Base-by-base conservation (phyloP, 495 filamentous ascomycete species). In the Tuber microsphaerosporum region DNA sequence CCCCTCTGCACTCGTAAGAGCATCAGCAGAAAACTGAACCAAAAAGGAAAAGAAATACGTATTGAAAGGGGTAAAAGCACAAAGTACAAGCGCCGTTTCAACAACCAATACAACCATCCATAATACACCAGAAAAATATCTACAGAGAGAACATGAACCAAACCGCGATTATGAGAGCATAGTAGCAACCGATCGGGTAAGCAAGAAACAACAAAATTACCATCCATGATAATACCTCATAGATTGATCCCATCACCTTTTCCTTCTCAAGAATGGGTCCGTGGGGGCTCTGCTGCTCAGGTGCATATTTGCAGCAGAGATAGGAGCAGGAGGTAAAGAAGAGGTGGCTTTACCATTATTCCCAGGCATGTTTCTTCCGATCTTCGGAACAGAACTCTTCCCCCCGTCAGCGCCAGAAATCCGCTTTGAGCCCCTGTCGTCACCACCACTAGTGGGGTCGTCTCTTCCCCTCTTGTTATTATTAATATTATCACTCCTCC, bases 401-500 rank as follows among this genome's bases (percentile, higher is more conserved):
- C 34, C 68, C n/a, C 71, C 48, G 34, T 73, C 70, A 22, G 43
- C 78, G 17, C 65, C 65, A 0, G 77, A 70, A 31, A 79, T 75
- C 78, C 77, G 71, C 41, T 69, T 75, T 46, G 76, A 51, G 14
- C 45, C 72, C 42, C 37, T 43, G 51, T 48, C 44, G 48, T 39
- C 46, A 42, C 19, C 41, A 26, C 42, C 69, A 68, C 20, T 37
- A 7, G 16, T 12, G 76, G 16, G 2, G 34, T 45, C 73, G 41
- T 69, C 45, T 5, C 56, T 81, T 75, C 76, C 72, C 37, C 73
- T 19, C 19, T 43, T 51, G 4, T 31, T 69, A 41, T 68, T 56
- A 97, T 72, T 97, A 56, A 56, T 14, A 61, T 31, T 31, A 72
- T 77, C 76, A 39, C 72, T 37, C 69, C 51, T 41, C 44, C 51